Evolutionary conservation across 2,329 filamentous ascomycete species (phyloP).

Genomic region (Claviceps fusiformis): DNA sequence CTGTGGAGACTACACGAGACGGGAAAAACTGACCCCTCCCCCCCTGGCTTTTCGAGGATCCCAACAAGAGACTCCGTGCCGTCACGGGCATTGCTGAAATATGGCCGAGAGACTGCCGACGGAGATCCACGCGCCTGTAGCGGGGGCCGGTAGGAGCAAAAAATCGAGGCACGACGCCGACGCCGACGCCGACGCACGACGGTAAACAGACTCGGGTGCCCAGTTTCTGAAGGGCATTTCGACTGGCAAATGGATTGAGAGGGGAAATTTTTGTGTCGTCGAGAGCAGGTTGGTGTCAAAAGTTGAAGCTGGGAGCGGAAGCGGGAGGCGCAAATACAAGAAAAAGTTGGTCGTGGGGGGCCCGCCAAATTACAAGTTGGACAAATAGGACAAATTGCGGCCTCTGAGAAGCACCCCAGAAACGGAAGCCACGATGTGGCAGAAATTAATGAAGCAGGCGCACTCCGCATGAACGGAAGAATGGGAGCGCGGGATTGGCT

Average conservation of each 20-base stretch:
- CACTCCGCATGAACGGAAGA: background rate
- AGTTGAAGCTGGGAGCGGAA: background rate
- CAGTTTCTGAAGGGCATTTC: too few species aligned
- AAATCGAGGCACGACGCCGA: background rate
- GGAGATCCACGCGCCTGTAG: conserved; percentile 1
- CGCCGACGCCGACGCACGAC: too few species aligned
- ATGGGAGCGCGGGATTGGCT: background rate
- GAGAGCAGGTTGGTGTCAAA: too few species aligned
- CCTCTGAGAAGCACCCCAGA: background rate
- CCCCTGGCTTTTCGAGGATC: background rate
- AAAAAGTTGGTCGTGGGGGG: too few species aligned
- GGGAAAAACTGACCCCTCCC: background rate
- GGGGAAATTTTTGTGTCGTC: too few species aligned
- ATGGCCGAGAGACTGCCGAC: conserved; percentile 8
- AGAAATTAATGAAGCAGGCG: background rate
- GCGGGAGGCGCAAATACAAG: background rate
- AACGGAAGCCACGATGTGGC: background rate
- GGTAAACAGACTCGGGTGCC: too few species aligned
- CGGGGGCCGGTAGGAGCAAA: background rate
- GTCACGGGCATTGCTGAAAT: conserved; percentile 1
- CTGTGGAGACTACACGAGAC: background rate
- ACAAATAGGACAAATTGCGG: too few species aligned
- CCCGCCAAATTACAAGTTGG: too few species aligned
- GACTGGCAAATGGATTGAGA: too few species aligned
- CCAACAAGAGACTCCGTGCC: background rate